Conservation (phyloP, 495 filamentous ascomycete species). For the Penicillium longicatenatum region DNA sequence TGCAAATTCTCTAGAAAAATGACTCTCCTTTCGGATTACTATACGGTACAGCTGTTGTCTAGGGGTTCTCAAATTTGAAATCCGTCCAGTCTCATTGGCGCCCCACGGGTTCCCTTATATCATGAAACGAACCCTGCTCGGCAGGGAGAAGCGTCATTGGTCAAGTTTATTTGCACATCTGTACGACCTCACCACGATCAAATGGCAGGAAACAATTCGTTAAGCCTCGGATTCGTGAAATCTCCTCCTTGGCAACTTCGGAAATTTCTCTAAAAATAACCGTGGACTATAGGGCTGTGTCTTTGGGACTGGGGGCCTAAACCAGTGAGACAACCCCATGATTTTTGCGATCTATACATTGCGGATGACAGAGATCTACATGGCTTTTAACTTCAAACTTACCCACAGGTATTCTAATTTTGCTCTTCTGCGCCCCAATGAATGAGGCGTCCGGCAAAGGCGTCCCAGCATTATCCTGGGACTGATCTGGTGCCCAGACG, state of each 20-base stretch:
- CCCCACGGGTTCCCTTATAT: neutral
- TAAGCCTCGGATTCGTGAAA: neutral
- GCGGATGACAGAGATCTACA: neutral
- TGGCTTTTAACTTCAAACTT: neutral
- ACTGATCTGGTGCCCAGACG: neutral
- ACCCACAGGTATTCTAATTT: neutral
- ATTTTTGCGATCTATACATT: neutral
- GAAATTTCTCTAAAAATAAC: conserved; percentile 1
- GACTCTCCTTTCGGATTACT: neutral
- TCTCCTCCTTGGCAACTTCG: neutral
- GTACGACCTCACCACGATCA: neutral
- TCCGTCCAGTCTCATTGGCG: neutral
- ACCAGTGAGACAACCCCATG: neutral
- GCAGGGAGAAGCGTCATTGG: neutral
- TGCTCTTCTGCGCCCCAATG: neutral
- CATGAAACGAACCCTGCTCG: neutral
- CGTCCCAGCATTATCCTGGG: conserved; percentile 6
- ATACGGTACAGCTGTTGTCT: neutral
- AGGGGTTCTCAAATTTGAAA: neutral
- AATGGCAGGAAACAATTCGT: neutral
- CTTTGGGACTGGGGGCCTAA: conserved; percentile 1
- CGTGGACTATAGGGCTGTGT: neutral
- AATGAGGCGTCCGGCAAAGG: conserved; percentile 13
- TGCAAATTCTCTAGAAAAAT: conserved; percentile 11
- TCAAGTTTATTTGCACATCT: neutral